These are phyloP conservation scores for Taphrina pruni DNA, from an alignment of 1,139 yeast genomes.

Conservation along the genomic window DNA sequence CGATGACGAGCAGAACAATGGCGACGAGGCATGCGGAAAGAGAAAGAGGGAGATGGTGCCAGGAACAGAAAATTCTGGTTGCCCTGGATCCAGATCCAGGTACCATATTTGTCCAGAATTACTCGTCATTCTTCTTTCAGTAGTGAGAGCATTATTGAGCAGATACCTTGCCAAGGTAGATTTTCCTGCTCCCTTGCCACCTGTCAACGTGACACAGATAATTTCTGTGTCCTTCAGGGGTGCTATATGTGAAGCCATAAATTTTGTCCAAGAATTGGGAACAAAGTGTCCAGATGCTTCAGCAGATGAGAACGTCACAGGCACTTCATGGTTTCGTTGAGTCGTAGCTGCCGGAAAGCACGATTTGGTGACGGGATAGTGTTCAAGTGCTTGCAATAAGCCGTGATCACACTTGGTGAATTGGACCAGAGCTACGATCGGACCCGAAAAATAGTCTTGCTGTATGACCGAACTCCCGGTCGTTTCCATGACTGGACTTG, in stretches of 20 bases:
- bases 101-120: slow-evolving; percentile 53
- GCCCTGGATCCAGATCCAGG: slow-evolving; percentile 90
- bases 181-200: slow-evolving; percentile 83
- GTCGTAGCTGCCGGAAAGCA: not conserved
- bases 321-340: not conserved
- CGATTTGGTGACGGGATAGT: slow-evolving; percentile 35
- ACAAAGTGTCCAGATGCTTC: not conserved
- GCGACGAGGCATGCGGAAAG: slow-evolving; percentile 46
- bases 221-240: not conserved
- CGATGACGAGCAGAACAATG: slow-evolving; percentile 51
- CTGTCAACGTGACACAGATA: slow-evolving; percentile 55
- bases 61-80: slow-evolving; percentile 77
- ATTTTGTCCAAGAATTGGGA: not conserved
- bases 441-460: slow-evolving; percentile 7
- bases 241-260: not conserved
- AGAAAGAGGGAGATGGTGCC: slow-evolving; percentile 61
- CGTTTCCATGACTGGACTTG: slow-evolving; percentile 62
- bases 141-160: slow-evolving; percentile 55
- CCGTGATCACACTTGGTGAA: slow-evolving; percentile 48
- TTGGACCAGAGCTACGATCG: slow-evolving; percentile 55
- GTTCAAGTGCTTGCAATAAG: slow-evolving; percentile 6
- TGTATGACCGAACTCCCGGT: slow-evolving; percentile 46
- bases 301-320: not conserved
- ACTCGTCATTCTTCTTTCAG: not conserved
- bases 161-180: slow-evolving; percentile 70